Percentiles rank a stretch among this genome's conserved stretches.
Conservation (phyloP, 805 yeast species). For the Zygosaccharomyces gambellarensis region DNA sequence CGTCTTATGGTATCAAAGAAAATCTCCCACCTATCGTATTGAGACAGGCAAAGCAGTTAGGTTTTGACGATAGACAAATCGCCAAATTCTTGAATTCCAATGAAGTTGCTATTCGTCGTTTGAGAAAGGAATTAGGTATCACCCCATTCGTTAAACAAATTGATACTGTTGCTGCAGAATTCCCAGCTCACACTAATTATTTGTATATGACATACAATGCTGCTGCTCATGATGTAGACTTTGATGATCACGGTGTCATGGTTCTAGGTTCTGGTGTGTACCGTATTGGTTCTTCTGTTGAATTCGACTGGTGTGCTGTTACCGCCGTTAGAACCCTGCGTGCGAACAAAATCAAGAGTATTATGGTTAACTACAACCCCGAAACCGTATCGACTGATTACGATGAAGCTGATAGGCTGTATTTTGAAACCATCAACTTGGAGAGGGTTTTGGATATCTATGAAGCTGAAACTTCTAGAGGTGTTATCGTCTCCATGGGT, state of each 20-base stretch:
- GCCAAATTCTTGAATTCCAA: slow-evolving; percentile 84
- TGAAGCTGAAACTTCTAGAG: slow-evolving; percentile 82
- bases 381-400: slow-evolving; percentile 98
- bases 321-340: slow-evolving; percentile 92
- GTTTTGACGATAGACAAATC: slow-evolving; percentile 94
- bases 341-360: slow-evolving; percentile 78
- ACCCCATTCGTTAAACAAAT: slow-evolving; percentile 93
- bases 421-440: slow-evolving; percentile 90
- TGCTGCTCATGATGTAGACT: slow-evolving; percentile 76
- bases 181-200: slow-evolving; percentile 94
- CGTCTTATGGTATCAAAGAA: slow-evolving; percentile 49
- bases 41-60: slow-evolving; percentile 90
- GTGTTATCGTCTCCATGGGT: slow-evolving; percentile 97
- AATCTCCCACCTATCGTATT: slow-evolving; percentile 58
- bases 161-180: slow-evolving; percentile 98
- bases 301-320: slow-evolving; percentile 99
- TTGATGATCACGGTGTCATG: slow-evolving; percentile 90
- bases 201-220: slow-evolving; percentile 94
- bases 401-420: slow-evolving; percentile 95
- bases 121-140: slow-evolving; percentile 81
- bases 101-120: slow-evolving; percentile 87
- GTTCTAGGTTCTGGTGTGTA: slow-evolving; percentile 98
- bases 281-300: slow-evolving; percentile 98
- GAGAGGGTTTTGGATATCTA: slow-evolving; percentile 94
- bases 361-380: slow-evolving; percentile 97